Conservation (phyloP, 2,329 filamentous ascomycete genomes). For the Cordyceps pruinosa region DNA sequence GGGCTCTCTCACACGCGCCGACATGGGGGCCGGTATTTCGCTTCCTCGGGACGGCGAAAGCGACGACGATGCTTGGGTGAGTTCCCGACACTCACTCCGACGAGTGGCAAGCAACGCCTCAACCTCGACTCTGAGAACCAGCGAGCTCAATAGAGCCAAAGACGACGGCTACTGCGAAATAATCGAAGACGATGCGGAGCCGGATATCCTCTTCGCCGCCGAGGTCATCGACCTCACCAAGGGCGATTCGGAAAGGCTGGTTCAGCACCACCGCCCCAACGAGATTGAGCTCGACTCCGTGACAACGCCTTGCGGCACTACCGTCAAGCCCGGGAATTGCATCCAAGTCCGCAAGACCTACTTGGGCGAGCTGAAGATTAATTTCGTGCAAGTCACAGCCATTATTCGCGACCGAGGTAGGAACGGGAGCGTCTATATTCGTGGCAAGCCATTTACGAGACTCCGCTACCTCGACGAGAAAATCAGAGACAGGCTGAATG, state of each 20-base stretch:
- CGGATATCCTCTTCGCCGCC: conserved; percentile 12
- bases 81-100: background rate
- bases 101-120: background rate
- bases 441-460: conserved; percentile 33
- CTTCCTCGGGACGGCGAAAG: background rate
- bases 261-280: conserved; percentile 15
- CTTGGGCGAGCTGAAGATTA: conserved; percentile 21
- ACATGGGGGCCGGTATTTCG: no score
- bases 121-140: background rate
- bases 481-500: conserved; percentile 34
- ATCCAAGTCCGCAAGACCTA: conserved; percentile 22
- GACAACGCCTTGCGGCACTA: background rate
- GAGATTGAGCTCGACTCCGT: conserved; percentile 20
- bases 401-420: conserved; percentile 31
- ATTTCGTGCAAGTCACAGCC: conserved; percentile 35
- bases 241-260: conserved; percentile 16
- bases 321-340: conserved; percentile 21
- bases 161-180: background rate
- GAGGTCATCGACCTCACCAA: conserved; percentile 30
- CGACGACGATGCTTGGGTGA: background rate
- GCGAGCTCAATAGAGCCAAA: background rate
- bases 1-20: no score
- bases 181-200: background rate
- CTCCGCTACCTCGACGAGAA: conserved; percentile 29
- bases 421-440: conserved; percentile 23